phyloP scores from a whole-genome alignment of 2,329 filamentous ascomycete genomes.

The Grosmannia clavigera region DNA sequence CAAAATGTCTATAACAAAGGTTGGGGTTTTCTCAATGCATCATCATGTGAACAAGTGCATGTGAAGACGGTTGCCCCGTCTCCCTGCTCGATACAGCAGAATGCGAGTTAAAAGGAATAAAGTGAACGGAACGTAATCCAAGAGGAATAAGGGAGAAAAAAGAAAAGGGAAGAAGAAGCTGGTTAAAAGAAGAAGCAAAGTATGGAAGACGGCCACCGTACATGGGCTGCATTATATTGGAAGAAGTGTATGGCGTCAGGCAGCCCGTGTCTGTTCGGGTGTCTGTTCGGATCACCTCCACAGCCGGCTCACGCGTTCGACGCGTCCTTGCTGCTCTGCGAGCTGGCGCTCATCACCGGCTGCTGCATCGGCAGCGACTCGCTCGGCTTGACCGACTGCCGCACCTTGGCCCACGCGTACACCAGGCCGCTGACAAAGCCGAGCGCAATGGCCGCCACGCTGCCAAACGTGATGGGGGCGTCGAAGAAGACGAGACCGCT shows the following conservation, averaged over 20 bases:
- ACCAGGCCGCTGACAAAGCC: constrained; percentile 89
- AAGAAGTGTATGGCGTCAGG: background rate
- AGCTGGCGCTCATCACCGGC: constrained; percentile 73
- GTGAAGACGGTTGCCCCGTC: background rate
- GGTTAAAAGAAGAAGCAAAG: background rate
- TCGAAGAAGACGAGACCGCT: constrained; percentile 92
- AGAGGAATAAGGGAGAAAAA: background rate
- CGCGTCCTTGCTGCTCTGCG: constrained; percentile 79
- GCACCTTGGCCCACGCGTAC: constrained; percentile 76
- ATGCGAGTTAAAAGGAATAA: background rate
- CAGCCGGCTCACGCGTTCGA: constrained; percentile 45
- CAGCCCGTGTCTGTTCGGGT: too few species aligned
- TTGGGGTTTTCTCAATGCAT: background rate
- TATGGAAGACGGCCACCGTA: background rate
- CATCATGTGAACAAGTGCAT: background rate
- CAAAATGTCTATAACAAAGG: background rate
- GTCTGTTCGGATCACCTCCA: background rate
- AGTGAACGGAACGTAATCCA: background rate
- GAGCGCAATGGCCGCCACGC: constrained; percentile 79
- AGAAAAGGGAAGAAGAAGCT: background rate
- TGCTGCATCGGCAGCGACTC: constrained; percentile 52
- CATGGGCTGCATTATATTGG: background rate
- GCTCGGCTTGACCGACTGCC: constrained; percentile 58
- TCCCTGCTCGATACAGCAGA: background rate
- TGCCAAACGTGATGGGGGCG: constrained; percentile 82